Conservation (phyloP, 306 rosid species). For the Fragaria vesca region DNA sequence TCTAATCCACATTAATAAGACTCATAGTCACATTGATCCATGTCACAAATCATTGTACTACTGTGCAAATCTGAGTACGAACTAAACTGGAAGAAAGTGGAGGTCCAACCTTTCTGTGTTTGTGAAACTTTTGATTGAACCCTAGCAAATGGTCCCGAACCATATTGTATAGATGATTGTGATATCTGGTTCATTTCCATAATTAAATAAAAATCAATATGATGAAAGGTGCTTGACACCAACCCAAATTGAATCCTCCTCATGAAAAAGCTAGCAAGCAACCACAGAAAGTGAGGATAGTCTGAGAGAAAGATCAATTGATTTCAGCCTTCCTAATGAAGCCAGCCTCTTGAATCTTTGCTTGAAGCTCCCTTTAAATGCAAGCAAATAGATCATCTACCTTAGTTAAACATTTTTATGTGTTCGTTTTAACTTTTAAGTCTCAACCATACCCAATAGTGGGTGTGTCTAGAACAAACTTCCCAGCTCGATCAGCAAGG, state of each 20-base stretch:
- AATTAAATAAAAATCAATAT: slow-evolving; percentile 5
- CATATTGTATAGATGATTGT: not conserved
- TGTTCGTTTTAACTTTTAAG: not conserved
- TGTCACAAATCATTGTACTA: not conserved
- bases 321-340: slow-evolving; percentile 24
- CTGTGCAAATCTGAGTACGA: too few relatives aligned
- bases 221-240: slow-evolving; percentile 41
- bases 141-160: slow-evolving; percentile 2
- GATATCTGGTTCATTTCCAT: not conserved
- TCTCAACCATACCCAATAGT: not conserved
- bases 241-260: slow-evolving; percentile 17
- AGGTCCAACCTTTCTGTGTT: not conserved
- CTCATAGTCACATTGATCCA: not conserved
- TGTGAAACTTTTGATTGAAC: not conserved
- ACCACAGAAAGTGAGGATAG: slow-evolving; percentile 8
- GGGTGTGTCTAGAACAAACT: not conserved
- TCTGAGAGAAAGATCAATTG: not conserved
- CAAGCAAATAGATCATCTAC: slow-evolving; percentile 38
- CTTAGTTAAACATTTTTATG: slow-evolving; percentile 17
- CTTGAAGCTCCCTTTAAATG: slow-evolving; percentile 35
- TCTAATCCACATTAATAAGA: not conserved
- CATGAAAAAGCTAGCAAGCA: slow-evolving; percentile 1
- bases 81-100: too few relatives aligned
- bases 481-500: slow-evolving; percentile 29
- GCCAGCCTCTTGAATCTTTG: slow-evolving; percentile 19